Evolutionary conservation across 2,329 filamentous ascomycete species (phyloP).

Genomic region (Alternaria incomplexa): DNA sequence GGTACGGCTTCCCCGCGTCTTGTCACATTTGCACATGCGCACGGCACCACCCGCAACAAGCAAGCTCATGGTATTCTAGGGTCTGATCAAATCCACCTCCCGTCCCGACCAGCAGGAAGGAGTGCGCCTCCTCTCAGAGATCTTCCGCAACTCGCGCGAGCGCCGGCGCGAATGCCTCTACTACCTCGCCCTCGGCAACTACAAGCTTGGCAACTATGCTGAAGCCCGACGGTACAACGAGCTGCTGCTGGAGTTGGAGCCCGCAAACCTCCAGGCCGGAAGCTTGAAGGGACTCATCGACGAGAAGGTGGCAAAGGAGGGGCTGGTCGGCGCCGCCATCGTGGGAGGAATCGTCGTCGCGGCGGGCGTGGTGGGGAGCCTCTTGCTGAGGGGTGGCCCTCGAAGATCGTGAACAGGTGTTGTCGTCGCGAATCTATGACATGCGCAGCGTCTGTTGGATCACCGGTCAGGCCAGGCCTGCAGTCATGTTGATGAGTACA

Average conservation of each 20-base stretch:
- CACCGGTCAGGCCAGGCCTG: background rate
- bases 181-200: slow-evolving; percentile 96
- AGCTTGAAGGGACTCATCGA: slow-evolving; percentile 90
- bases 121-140: slow-evolving; percentile 91
- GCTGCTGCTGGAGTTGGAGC: slow-evolving; percentile 86
- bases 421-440: background rate
- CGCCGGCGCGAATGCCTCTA: slow-evolving; percentile 97
- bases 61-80: slow-evolving; percentile 58
- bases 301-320: slow-evolving; percentile 94
- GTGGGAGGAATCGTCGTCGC: slow-evolving; percentile 91
- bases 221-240: slow-evolving; percentile 96
- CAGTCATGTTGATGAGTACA: slow-evolving; percentile 10
- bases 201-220: slow-evolving; percentile 96
- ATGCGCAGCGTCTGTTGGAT: background rate
- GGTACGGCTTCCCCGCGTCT: slow-evolving; percentile 61
- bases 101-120: slow-evolving; percentile 92
- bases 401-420: slow-evolving; percentile 59
- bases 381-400: slow-evolving; percentile 75
- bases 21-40: background rate
- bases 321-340: slow-evolving; percentile 91
- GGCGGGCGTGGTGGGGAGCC: slow-evolving; percentile 88
- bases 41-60: slow-evolving; percentile 1
- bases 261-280: slow-evolving; percentile 85
- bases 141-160: slow-evolving; percentile 92
- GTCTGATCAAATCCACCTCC: slow-evolving; percentile 88